phyloP scores from a whole-genome alignment of 768 basidiomycete species.

The Tulasnella sp. region DNA sequence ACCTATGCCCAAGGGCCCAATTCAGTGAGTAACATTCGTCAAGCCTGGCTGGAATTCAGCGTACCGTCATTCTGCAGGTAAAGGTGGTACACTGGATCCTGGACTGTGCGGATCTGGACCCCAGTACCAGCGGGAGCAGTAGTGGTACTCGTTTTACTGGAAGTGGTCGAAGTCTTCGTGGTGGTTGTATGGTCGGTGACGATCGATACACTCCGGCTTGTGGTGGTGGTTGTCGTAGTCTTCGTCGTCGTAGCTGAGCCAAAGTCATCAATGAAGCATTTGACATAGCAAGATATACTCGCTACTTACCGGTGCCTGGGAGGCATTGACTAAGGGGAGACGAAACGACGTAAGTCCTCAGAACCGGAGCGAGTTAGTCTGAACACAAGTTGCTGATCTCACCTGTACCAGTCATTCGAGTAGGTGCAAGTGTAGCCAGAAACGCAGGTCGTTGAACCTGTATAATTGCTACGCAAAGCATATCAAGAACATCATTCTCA shows the following conservation, averaged over 20 bases:
- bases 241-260: constrained; percentile 7
- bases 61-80: constrained; percentile 57
- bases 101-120: constrained; percentile 58
- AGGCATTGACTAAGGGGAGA: constrained; percentile 20
- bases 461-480: constrained; percentile 39
- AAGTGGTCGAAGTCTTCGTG: constrained; percentile 37
- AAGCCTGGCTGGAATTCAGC: constrained; percentile 27
- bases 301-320: constrained; percentile 38
- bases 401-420: constrained; percentile 53
- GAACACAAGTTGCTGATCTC: background rate
- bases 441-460: constrained; percentile 52
- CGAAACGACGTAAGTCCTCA: constrained; percentile 44
- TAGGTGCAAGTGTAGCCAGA: constrained; percentile 51
- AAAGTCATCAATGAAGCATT: constrained; percentile 36
- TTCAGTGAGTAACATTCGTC: background rate
- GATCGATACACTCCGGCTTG: background rate
- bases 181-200: background rate
- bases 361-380: constrained; percentile 48
- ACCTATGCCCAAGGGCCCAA: constrained; percentile 41
- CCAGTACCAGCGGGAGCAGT: constrained; percentile 38
- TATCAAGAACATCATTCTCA: background rate
- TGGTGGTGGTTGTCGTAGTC: constrained; percentile 12
- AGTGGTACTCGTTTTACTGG: constrained; percentile 38
- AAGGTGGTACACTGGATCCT: constrained; percentile 59
- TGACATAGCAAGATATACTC: constrained; percentile 45